Conservation (phyloP, 352 stramenopile genomes). For the Phytophthora podocarpi region DNA sequence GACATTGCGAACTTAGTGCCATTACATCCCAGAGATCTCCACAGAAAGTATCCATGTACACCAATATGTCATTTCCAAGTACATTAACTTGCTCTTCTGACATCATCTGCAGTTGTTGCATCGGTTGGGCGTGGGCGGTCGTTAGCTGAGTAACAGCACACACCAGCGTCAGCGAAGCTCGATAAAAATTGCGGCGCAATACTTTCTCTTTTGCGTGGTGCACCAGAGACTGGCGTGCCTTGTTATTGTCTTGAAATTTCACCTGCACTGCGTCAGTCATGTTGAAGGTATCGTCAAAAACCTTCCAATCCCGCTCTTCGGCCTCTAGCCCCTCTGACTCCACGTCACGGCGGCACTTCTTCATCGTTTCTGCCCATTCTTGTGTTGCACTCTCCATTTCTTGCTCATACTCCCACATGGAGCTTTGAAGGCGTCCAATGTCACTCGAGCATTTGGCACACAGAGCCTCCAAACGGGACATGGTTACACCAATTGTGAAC, state of each 20-base stretch:
- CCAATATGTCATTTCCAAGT: slow-evolving; percentile 12
- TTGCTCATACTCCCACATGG: background rate
- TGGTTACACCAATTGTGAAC: slow-evolving; percentile 1
- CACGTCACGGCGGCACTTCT: background rate
- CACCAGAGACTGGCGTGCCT: background rate
- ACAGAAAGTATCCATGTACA: slow-evolving; percentile 11
- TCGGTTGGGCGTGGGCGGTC: background rate
- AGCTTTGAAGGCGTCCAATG: background rate
- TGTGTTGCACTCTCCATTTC: slow-evolving; percentile 3
- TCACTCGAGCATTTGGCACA: background rate
- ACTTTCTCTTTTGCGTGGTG: slow-evolving; percentile 4
- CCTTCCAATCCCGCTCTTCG: background rate
- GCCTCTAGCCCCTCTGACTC: background rate
- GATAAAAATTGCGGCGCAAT: slow-evolving; percentile 15
- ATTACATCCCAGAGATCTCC: slow-evolving; percentile 1
- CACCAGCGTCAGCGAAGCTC: background rate
- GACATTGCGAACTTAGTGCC: background rate
- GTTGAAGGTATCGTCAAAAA: slow-evolving; percentile 14
- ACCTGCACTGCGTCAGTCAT: background rate
- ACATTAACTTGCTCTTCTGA: background rate
- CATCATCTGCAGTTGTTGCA: background rate
- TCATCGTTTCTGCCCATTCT: slow-evolving; percentile 5
- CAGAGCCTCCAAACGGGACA: slow-evolving; percentile 14
- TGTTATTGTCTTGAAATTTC: background rate
- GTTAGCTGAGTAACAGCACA: background rate